These are phyloP conservation scores for Tolypocladium endophyticum DNA, from an alignment of 2,329 filamentous ascomycete species.

Conservation along the genomic window DNA sequence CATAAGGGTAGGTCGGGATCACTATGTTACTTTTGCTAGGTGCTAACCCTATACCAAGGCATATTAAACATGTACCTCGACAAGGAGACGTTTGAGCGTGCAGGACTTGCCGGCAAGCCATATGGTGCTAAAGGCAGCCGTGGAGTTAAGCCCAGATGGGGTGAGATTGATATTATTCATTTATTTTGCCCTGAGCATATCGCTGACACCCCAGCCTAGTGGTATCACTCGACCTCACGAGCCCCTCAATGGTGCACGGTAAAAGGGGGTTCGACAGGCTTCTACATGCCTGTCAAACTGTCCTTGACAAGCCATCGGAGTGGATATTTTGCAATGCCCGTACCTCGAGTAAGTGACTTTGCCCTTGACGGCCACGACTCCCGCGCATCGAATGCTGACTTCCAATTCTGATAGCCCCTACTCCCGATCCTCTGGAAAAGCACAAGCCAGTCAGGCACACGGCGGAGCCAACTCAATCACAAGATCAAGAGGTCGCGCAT, in stretches of 20 bases:
- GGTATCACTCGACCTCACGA: conserved; percentile 65
- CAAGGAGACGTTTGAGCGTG: conserved; percentile 71
- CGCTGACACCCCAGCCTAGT: conserved; percentile 33
- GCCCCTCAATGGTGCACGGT: conserved; percentile 67
- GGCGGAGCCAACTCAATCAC: conserved; percentile 12
- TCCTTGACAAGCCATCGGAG: conserved; percentile 53
- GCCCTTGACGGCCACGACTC: too few relatives aligned
- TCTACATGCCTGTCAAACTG: conserved; percentile 67
- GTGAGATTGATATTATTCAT: conserved; percentile 35
- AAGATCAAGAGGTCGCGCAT: conserved; percentile 10
- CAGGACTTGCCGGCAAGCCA: conserved; percentile 67
- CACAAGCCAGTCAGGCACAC: conserved; percentile 33
- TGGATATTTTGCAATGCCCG: conserved; percentile 70
- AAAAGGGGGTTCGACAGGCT: conserved; percentile 76
- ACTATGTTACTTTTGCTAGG: neutral
- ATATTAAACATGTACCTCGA: conserved; percentile 66
- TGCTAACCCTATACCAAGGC: conserved; percentile 31
- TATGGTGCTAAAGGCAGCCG: conserved; percentile 47
- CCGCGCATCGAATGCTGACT: neutral
- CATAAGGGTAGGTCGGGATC: conserved; percentile 44
- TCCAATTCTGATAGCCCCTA: conserved; percentile 22
- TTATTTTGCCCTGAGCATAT: too few relatives aligned
- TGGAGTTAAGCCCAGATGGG: conserved; percentile 58
- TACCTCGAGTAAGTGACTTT: conserved; percentile 13
- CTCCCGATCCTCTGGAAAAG: conserved; percentile 36